A percentile compares a stretch with the other conserved stretches of the same genome.
phyloP scores from a whole-genome alignment of 2,329 filamentous ascomycete genomes.

The Endoconidiophora laricicola region DNA sequence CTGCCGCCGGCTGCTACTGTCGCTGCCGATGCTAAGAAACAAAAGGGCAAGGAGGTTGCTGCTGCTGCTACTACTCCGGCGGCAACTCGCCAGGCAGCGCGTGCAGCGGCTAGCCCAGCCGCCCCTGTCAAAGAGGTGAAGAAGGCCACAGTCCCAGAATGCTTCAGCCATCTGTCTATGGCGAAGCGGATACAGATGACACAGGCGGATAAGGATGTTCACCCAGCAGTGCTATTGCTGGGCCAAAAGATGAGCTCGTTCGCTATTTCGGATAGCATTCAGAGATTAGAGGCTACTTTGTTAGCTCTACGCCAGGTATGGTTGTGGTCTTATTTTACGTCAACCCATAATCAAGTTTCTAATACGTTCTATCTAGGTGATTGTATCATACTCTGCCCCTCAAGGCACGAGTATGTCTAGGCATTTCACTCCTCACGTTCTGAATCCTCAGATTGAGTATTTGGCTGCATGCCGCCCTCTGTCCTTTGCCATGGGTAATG shows the following conservation, averaged over 20 bases:
- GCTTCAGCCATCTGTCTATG: constrained; percentile 69
- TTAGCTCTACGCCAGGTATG: constrained; percentile 72
- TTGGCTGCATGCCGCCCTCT: constrained; percentile 87
- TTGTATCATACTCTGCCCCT: constrained; percentile 83
- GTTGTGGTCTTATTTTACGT: neutral
- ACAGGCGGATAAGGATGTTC: constrained; percentile 57
- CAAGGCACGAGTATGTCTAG: constrained; percentile 69
- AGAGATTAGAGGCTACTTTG: constrained; percentile 72
- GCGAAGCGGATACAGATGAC: constrained; percentile 37
- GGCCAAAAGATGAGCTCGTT: constrained; percentile 87
- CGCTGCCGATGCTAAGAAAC: constrained; percentile 28
- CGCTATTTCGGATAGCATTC: constrained; percentile 74
- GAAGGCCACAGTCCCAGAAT: constrained; percentile 48
- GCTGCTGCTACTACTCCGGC: constrained; percentile 12
- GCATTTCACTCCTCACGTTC: constrained; percentile 77
- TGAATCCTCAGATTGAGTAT: constrained; percentile 91
- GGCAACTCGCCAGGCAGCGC: constrained; percentile 19
- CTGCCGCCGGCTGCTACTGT: constrained; percentile 28
- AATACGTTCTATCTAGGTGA: constrained; percentile 40
- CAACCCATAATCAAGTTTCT: neutral
- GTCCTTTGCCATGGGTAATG: constrained; percentile 93
- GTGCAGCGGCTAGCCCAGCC: constrained; percentile 22
- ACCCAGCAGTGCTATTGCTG: constrained; percentile 68
- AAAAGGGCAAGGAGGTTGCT: constrained; percentile 9
- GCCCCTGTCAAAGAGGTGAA: constrained; percentile 29